Evolutionary conservation across 1,284 basidiomycete genomes (phyloP).

Genomic region (Cystobasidium pallidum): DNA sequence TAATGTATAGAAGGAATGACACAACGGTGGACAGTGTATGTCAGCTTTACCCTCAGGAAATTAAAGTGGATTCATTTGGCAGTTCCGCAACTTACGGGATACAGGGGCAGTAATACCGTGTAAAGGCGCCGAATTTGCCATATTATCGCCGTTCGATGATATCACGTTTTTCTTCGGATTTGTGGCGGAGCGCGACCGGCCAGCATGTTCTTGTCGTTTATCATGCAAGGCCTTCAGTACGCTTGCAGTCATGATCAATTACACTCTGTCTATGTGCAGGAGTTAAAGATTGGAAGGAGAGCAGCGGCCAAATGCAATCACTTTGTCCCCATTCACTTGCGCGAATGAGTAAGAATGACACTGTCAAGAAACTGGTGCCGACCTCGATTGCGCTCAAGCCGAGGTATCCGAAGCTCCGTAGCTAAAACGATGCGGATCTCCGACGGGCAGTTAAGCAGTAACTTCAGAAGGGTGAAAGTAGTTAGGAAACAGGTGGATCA

Average conservation of each 20-base stretch:
- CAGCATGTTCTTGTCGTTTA: not conserved
- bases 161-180: constrained; percentile 3
- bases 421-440: too few species aligned
- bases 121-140: not conserved
- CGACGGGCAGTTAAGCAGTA: too few species aligned
- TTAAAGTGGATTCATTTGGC: not conserved
- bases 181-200: not conserved
- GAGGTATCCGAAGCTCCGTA: not conserved
- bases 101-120: not conserved
- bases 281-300: not conserved
- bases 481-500: too few species aligned
- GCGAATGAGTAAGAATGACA: not conserved
- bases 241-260: not conserved
- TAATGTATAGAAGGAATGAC: too few species aligned
- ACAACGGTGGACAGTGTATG: too few species aligned
- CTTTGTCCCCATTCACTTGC: not conserved
- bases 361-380: not conserved
- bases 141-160: not conserved
- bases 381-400: not conserved
- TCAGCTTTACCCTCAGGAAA: not conserved
- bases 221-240: constrained; percentile 7
- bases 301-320: not conserved
- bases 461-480: too few species aligned
- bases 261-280: not conserved
- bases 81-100: not conserved